Conservation (phyloP, 2,329 filamentous ascomycete species). For the Pseudogymnoascus sp. region DNA sequence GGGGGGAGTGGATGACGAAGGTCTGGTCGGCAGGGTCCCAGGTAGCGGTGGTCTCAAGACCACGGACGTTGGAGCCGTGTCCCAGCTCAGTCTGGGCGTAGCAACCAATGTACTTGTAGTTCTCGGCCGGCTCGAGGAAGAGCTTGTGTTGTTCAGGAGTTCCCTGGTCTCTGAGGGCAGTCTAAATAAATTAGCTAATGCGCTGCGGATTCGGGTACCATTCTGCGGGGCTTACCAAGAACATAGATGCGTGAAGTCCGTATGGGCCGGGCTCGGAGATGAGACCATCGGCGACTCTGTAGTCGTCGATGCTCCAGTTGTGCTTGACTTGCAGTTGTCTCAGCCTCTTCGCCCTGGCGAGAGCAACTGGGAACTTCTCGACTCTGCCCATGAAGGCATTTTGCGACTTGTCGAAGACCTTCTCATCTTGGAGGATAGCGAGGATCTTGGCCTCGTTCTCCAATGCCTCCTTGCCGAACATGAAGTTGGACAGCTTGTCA, state of each 20-base stretch:
- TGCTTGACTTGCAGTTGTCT: slow-evolving; percentile 58
- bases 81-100: slow-evolving; percentile 77
- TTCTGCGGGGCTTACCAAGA: slow-evolving; percentile 39
- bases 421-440: slow-evolving; percentile 55
- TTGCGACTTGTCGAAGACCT: slow-evolving; percentile 68
- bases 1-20: slow-evolving; percentile 65
- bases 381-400: slow-evolving; percentile 67
- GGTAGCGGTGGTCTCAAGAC: slow-evolving; percentile 39
- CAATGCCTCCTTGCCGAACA: slow-evolving; percentile 59
- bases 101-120: slow-evolving; percentile 67
- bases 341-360: slow-evolving; percentile 63
- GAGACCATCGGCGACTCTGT: slow-evolving; percentile 55
- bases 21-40: slow-evolving; percentile 68
- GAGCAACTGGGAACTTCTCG: slow-evolving; percentile 59
- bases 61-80: slow-evolving; percentile 68
- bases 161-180: slow-evolving; percentile 62
- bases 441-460: slow-evolving; percentile 53
- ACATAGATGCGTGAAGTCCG: slow-evolving; percentile 63
- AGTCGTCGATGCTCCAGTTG: slow-evolving; percentile 59
- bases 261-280: slow-evolving; percentile 68
- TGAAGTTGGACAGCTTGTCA: slow-evolving; percentile 56
- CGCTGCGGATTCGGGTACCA: background rate
- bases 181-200: slow-evolving; percentile 30
- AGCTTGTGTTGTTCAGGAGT: slow-evolving; percentile 65
- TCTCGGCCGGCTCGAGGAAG: slow-evolving; percentile 60